Conservation (phyloP, 352 stramenopile species). For the Globisporangium megalacanthum region DNA sequence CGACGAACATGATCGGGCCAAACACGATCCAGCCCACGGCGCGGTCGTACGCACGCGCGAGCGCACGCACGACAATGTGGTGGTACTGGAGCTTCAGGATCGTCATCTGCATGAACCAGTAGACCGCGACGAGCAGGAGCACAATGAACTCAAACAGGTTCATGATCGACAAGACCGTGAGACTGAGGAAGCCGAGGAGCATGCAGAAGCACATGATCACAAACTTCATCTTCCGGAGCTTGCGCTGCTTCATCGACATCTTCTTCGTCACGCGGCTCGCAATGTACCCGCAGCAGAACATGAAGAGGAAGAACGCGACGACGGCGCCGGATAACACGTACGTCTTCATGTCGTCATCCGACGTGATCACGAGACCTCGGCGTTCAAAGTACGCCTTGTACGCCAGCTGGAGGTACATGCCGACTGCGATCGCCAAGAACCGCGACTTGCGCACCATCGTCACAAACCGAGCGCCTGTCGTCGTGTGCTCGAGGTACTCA, state of each 20-base stretch:
- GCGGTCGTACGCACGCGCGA: conserved; percentile 70
- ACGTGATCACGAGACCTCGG: conserved; percentile 51
- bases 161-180: conserved; percentile 60
- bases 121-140: conserved; percentile 62
- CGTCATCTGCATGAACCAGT: conserved; percentile 85
- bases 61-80: conserved; percentile 76
- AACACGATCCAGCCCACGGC: conserved; percentile 86
- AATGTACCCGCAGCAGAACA: conserved; percentile 83
- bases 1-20: conserved; percentile 82
- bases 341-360: conserved; percentile 41
- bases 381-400: conserved; percentile 78
- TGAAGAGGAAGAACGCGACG: conserved; percentile 60
- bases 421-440: conserved; percentile 65
- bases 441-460: conserved; percentile 74
- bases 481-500: conserved; percentile 80
- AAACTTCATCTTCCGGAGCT: conserved; percentile 88
- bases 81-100: conserved; percentile 79
- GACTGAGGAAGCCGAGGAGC: conserved; percentile 53
- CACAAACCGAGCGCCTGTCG: conserved; percentile 50
- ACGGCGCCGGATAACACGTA: conserved; percentile 61
- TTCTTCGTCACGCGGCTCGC: conserved; percentile 85
- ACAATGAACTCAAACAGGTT: conserved; percentile 76
- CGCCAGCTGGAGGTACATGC: conserved; percentile 77
- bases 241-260: conserved; percentile 88
- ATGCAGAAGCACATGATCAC: conserved; percentile 66